Evolutionary conservation across 176 grass and related monocot species (phyloP).

Genomic region (Cymbopogon citratus): DNA sequence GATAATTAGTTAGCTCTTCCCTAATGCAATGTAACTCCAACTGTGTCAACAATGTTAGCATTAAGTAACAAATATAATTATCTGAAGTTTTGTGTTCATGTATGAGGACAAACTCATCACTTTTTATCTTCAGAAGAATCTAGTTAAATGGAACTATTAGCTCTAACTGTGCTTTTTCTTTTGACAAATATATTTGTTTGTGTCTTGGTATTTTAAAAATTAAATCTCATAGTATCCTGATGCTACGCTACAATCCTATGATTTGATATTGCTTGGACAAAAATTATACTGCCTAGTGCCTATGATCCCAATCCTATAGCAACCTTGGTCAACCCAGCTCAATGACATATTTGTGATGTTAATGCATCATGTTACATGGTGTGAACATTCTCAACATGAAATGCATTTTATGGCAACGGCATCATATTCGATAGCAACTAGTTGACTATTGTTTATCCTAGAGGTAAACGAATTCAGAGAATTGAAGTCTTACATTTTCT

Average conservation of each 20-base stretch:
- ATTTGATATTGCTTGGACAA: background rate
- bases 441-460: background rate
- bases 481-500: conserved; percentile 77
- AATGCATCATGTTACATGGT: background rate
- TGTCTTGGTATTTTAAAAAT: background rate
- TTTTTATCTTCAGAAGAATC: background rate
- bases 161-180: background rate
- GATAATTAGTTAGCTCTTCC: background rate
- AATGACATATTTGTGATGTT: background rate
- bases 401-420: background rate
- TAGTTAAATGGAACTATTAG: background rate
- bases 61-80: background rate
- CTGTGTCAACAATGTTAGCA: background rate
- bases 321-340: background rate
- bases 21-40: background rate
- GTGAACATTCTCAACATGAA: background rate
- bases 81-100: background rate
- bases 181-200: background rate
- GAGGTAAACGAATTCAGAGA: background rate
- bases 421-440: background rate
- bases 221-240: background rate
- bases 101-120: background rate
- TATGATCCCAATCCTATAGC: background rate
- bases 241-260: background rate
- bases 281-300: background rate